These are phyloP conservation scores for Brasenia schreberi DNA, from an alignment of 164 flowering plant species.

Conservation along the genomic window DNA sequence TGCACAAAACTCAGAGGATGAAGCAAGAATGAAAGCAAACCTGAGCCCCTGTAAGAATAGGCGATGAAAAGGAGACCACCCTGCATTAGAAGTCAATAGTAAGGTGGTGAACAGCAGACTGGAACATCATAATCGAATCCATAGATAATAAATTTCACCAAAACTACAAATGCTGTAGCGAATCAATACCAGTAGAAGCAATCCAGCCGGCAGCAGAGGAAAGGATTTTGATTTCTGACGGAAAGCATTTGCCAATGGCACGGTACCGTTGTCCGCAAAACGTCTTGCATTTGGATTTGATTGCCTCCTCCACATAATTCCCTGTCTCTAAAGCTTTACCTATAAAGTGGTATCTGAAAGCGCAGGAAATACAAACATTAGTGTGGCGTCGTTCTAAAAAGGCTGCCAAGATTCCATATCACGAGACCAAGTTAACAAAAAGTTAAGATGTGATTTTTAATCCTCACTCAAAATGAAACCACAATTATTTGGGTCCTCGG, in stretches of 20 bases:
- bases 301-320: constrained; percentile 60
- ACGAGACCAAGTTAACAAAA: too few relatives aligned
- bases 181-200: constrained; percentile 38
- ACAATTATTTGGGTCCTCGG: too few relatives aligned
- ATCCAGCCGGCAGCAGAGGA: constrained; percentile 44
- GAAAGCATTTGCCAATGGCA: constrained; percentile 38
- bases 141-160: not conserved
- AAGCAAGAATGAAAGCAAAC: constrained; percentile 17
- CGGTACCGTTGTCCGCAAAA: constrained; percentile 35
- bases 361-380: not conserved
- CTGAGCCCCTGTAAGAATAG: constrained; percentile 44
- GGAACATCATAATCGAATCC: not conserved
- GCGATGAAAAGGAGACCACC: constrained; percentile 50
- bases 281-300: constrained; percentile 39
- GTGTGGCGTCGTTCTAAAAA: not conserved
- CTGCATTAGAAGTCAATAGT: constrained; percentile 17
- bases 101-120: not conserved
- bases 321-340: not conserved
- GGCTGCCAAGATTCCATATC: too few relatives aligned
- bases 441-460: not conserved
- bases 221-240: constrained; percentile 60
- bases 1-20: too few relatives aligned
- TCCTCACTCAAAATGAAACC: not conserved
- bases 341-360: not conserved
- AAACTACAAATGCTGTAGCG: not conserved